Percentiles rank a stretch among this genome's conserved stretches.
These are phyloP conservation scores for Mariannaea elegans DNA, from an alignment of 2,329 filamentous ascomycete genomes.

Conservation along the genomic window DNA sequence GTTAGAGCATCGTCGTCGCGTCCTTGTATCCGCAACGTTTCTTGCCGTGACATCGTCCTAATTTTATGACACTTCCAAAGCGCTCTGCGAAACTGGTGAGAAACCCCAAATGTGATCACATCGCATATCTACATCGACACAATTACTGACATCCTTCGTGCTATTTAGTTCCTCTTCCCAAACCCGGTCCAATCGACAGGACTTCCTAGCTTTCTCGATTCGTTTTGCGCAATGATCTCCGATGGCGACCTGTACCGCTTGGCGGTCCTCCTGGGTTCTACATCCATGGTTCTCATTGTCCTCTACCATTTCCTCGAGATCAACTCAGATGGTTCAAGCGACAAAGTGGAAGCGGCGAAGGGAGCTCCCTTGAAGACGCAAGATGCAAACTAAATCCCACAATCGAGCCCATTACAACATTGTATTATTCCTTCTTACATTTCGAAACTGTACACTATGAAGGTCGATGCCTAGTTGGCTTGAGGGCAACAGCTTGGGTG, in stretches of 20 bases:
- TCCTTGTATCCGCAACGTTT: constrained; percentile 6
- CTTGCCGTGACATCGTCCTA: constrained; percentile 3
- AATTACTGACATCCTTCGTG: constrained; percentile 21
- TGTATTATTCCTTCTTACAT: constrained; percentile 1
- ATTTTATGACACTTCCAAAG: not conserved
- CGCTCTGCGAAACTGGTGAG: not conserved
- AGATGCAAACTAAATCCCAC: constrained; percentile 19
- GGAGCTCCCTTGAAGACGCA: constrained; percentile 27
- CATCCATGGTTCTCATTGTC: constrained; percentile 91
- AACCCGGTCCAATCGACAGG: constrained; percentile 5
- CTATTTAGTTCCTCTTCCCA: constrained; percentile 14
- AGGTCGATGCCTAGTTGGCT: not conserved
- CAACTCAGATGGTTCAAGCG: constrained; percentile 64
- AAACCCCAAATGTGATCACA: not conserved
- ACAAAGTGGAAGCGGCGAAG: constrained; percentile 24
- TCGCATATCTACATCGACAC: not conserved
- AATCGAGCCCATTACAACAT: not conserved
- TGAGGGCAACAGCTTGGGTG: not conserved
- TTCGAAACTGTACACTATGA: constrained; percentile 13
- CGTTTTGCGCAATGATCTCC: constrained; percentile 80
- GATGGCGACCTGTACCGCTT: constrained; percentile 91
- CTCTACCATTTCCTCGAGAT: constrained; percentile 96
- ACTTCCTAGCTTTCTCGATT: constrained; percentile 9
- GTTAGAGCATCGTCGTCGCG: constrained; percentile 18
- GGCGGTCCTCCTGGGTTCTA: constrained; percentile 90